A percentile compares a stretch with the other conserved stretches of the same genome.
phyloP scores from a whole-genome alignment of 441 rosid species.

The Theobroma grandiflorum region DNA sequence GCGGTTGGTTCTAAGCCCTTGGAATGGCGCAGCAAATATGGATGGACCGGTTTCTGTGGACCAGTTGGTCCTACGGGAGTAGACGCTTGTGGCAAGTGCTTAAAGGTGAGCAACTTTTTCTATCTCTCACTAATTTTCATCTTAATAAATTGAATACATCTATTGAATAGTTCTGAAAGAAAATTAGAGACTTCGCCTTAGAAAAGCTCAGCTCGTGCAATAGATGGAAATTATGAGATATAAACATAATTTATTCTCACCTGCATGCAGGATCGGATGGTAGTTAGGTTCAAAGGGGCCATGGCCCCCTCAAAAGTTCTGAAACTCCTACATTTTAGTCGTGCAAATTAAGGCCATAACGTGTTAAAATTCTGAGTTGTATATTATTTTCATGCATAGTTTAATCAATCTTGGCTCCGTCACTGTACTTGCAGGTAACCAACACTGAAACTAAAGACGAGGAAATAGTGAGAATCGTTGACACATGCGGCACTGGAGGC shows the following conservation, averaged over 20 bases:
- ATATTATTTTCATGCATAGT: background rate
- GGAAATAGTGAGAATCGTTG: conserved; percentile 56
- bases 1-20: conserved; percentile 20
- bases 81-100: conserved; percentile 45
- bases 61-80: conserved; percentile 29
- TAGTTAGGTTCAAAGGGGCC: too few species aligned
- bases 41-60: conserved; percentile 53
- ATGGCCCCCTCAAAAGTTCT: background rate
- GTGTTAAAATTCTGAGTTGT: background rate
- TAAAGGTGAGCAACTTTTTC: conserved; percentile 27
- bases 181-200: too few species aligned
- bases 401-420: background rate
- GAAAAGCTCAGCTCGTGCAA: too few species aligned
- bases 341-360: too few species aligned
- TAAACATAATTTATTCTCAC: too few species aligned
- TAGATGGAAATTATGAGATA: too few species aligned
- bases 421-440: conserved; percentile 48
- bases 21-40: conserved; percentile 39
- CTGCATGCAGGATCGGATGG: too few species aligned
- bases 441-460: conserved; percentile 46
- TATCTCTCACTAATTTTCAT: background rate
- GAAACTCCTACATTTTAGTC: too few species aligned
- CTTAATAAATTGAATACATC: too few species aligned
- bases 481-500: conserved; percentile 41
- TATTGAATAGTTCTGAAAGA: too few species aligned